Evolutionary conservation across 805 yeast species (phyloP), one percentile per base, ranked within the genome.

Genomic region (Candida rishiriensis): DNA sequence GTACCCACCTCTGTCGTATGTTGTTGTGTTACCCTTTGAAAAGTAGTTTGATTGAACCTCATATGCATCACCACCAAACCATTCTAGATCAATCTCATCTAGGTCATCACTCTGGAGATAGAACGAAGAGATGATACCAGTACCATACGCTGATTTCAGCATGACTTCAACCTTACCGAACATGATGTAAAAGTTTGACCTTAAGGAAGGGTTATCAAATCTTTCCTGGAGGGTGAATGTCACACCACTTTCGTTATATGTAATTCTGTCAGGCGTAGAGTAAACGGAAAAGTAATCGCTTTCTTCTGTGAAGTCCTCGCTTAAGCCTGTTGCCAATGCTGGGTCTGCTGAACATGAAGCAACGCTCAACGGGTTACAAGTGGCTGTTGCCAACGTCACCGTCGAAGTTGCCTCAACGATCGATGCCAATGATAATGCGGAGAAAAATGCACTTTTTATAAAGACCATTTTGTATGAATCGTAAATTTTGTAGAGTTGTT

Each of bases 51-150:
- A 72, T 66, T 87, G 95, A 54, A 85, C 79, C 60, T 87, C 83
- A 35, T 78, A 72, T 21, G 71, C 70, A 59, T 89, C 95, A 39
- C 86, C 81, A 15, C 97, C 97, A 37, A 85, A 71, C 82, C 93
- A 85, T 64, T 90, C 97, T 39, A 85, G 59, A 66, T 90, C 97
- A 38, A 90, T 80, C 66, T 90, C 97, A 65, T 90, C 97, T 51
- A 83, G 70, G 56, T 85, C 96, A 61, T 90, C 97, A 55, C 76
- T 69, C 59, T 88, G 95, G 43, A 89, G 71, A 51, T 83, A 87
- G 53, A 89, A 79, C 2, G 93, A 82, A 0, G 96, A 84, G 12
- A 88, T 79, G 34, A 90, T 73, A 49, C 97, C 97, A 15, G 64
- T 65, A 21, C 96, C 97, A 13, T 75, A 68, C 3, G 95, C 90